Evolutionary conservation across 108 stramenopile species (phyloP).

Genomic region (Nannochloropsis oceanica): DNA sequence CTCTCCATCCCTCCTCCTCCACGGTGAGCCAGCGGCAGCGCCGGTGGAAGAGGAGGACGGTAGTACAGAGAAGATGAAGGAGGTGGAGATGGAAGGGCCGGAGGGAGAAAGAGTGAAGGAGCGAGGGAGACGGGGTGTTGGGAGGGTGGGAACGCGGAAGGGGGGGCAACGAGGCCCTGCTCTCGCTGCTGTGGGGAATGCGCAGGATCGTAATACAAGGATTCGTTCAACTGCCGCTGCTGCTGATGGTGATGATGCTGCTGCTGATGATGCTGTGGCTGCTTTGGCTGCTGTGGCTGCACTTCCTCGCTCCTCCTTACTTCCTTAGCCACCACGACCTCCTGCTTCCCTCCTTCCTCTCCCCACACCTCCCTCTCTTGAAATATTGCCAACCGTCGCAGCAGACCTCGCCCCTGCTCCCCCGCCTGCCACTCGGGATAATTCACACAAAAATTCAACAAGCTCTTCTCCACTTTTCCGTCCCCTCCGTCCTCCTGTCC

Average conservation of each 20-base stretch:
- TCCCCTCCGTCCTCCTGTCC: background rate
- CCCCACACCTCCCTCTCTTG: constrained; percentile 4
- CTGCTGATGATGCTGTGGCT: too few species aligned
- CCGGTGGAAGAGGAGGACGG: too few species aligned
- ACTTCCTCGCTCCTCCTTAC: background rate
- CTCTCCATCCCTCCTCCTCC: background rate
- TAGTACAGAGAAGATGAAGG: too few species aligned
- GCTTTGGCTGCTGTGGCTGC: too few species aligned
- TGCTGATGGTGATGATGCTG: too few species aligned
- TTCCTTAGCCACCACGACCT: background rate
- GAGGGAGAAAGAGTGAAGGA: background rate
- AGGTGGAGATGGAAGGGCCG: too few species aligned
- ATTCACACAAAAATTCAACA: constrained; percentile 21
- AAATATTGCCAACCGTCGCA: constrained; percentile 5
- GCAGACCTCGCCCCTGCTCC: constrained; percentile 4
- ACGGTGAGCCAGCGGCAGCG: background rate
- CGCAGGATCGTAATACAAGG: too few species aligned
- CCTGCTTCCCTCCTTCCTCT: background rate
- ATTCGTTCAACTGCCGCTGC: background rate
- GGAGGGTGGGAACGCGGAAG: background rate
- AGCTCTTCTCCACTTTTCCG: constrained; percentile 38
- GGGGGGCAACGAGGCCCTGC: background rate
- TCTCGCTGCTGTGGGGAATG: too few species aligned
- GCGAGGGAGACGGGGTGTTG: background rate
- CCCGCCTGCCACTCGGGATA: constrained; percentile 31